These are phyloP conservation scores for Solanum tarijense DNA, from an alignment of 257 asterid genomes.

Conservation along the genomic window DNA sequence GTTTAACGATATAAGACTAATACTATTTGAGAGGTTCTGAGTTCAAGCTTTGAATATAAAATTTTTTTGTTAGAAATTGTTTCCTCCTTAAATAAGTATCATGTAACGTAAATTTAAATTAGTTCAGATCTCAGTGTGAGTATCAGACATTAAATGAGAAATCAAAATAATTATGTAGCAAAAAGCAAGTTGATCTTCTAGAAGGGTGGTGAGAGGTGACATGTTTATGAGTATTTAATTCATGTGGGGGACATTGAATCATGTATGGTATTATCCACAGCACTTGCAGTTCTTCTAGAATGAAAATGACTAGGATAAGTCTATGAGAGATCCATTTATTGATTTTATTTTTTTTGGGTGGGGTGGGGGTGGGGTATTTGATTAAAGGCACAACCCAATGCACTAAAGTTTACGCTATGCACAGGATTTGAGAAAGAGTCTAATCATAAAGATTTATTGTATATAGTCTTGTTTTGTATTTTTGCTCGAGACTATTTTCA, in stretches of 20 bases:
- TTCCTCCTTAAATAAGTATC: neutral
- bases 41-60: too few species aligned
- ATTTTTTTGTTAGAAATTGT: too few species aligned
- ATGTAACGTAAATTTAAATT: too few species aligned
- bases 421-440: too few species aligned
- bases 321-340: neutral
- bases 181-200: neutral
- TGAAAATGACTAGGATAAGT: neutral
- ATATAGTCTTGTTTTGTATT: fast-evolving
- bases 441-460: fast-evolving
- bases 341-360: too few species aligned
- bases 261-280: neutral
- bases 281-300: neutral
- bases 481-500: fast-evolving
- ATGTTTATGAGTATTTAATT: neutral
- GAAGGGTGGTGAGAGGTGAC: neutral
- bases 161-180: neutral
- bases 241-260: neutral
- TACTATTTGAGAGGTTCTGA: too few species aligned
- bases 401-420: too few species aligned
- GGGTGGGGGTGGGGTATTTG: too few species aligned
- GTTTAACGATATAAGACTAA: neutral
- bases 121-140: fast-evolving
- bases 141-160: neutral
- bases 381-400: too few species aligned